Evolutionary conservation across 2,329 filamentous ascomycete genomes (phyloP), one percentile per base, ranked within the genome.

Genomic region (Colletotrichum gloeosporioides): DNA sequence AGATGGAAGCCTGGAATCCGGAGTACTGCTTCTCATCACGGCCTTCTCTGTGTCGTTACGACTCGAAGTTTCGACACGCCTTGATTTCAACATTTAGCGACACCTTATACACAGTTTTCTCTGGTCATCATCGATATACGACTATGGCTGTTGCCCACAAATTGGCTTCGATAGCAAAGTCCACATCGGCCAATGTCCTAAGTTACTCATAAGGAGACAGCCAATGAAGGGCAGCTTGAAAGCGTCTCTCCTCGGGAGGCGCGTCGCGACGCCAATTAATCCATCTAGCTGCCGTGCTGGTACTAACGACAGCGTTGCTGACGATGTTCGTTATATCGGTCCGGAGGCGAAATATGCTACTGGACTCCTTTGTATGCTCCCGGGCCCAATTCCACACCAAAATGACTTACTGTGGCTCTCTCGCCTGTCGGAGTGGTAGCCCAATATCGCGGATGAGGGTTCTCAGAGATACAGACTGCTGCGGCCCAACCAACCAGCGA

Each of bases 201-300:
- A 10, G 8, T 39, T 2, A 44, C 18, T 6, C 39, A n/a, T 1
- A 39, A 15, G 15, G 15, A 5, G 36, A 39, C 16, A 39, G 36
- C 36, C 39, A n/a, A 44, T 10, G 18, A 44, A 44, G 18, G 18
- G 18, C 1, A 10, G 39, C 2, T 2, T 44, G 0, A 18, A n/a
- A 3, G 2, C 0, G 3, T 44, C 39, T 44, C 18, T 3, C 16
- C 39, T 44, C 3, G 39, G 18, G 18, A 10, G 39, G 18, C 8
- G 8, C 39, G 39, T 44, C 18, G 18, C 16, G 39, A 44, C 0
- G n/a, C 39, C 39, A 44, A 4, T 0, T n/a, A 10, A 0, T 0
- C 39, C 8, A n/a, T 18, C 1, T 10, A 6, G 16, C 1, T 49
- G 8, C 18, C 9, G 36, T 2, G 36, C 16, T 44, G 16, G 16